phyloP scores from a whole-genome alignment of 768 basidiomycete genomes.

The Hygrophorus pudorinus region DNA sequence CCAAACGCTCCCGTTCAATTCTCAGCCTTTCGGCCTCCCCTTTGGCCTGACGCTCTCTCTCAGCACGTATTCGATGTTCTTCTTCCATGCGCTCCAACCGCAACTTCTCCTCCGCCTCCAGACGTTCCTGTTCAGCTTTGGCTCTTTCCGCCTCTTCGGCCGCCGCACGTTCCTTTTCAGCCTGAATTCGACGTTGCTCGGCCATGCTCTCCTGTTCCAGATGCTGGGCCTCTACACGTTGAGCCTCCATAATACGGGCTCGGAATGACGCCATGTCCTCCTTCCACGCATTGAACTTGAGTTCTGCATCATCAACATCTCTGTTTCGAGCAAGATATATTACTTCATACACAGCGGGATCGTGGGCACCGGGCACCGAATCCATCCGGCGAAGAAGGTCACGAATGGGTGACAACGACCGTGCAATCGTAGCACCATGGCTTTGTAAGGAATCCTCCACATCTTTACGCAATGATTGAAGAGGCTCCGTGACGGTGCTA shows the following conservation, averaged over 20 bases:
- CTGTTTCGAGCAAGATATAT: conserved; percentile 40
- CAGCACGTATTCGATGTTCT: conserved; percentile 12
- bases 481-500: conserved; percentile 20
- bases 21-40: conserved; percentile 13
- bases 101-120: conserved; percentile 29
- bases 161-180: conserved; percentile 26
- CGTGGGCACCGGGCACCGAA: conserved; percentile 29
- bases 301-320: conserved; percentile 41
- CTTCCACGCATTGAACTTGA: conserved; percentile 37
- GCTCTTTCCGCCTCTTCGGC: conserved; percentile 21
- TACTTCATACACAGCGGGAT: conserved; percentile 34
- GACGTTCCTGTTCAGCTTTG: conserved; percentile 37
- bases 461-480: conserved; percentile 26
- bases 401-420: conserved; percentile 43
- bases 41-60: conserved; percentile 8
- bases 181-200: conserved; percentile 24
- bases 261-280: conserved; percentile 32
- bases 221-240: conserved; percentile 30
- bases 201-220: conserved; percentile 26
- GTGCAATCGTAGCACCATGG: conserved; percentile 28
- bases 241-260: conserved; percentile 29
- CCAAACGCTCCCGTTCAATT: conserved; percentile 14
- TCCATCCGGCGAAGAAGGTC: conserved; percentile 50
- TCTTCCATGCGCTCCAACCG: conserved; percentile 23
- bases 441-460: conserved; percentile 25